Evolutionary conservation across 202 grass and related monocot species (phyloP), one percentile per base, ranked within the genome.

Genomic region (Zoysia matrella): DNA sequence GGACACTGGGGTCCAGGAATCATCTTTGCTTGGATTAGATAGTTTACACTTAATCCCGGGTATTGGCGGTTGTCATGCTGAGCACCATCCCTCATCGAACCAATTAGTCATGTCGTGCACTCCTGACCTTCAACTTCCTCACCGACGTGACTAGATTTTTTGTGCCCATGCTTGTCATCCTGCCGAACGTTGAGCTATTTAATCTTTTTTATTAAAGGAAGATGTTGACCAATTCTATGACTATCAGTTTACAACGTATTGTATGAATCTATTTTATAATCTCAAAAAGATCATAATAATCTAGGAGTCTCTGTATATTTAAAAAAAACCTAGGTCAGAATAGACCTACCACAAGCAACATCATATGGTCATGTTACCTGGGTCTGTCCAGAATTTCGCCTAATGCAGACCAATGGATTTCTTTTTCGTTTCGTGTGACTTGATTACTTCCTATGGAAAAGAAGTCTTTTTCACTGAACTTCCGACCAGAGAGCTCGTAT

Each of bases 21-120:
- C 45, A 73, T 6, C 18, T 0, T 55, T 80, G 12, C 30, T 75
- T 81, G 47, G 52, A 51, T 81, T 85, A 40, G 43, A 52, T 75
- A 81, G 13, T 54, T 58, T 67, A 60, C 60, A 62, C 46, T 77
- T 85, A 30, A 80, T 82, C 47, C 51, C 4, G 4, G 40, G 51
- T 48, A 22, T 61, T 36, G 52, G 82, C 51, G 47, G 67, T 72
- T 78, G 60, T 81, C 87, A 77, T 89, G 87, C 58, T 40, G 52
- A 85, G 78, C 82, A 85, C 72, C 67, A 70, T 0, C 52, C 61
- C 6, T 63, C 55, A 49, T 69, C 7, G 54, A 80, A 79, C 70
- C 49, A 63, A 75, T 30, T 74, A 72, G 51, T 72, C 72, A 73
- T 73, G 78, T 51, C 72, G 45, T 61, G 82, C 87, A 82, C 72